Evolutionary conservation across 768 basidiomycete genomes (phyloP).

Genomic region (Sporobolomyces pararoseus): DNA sequence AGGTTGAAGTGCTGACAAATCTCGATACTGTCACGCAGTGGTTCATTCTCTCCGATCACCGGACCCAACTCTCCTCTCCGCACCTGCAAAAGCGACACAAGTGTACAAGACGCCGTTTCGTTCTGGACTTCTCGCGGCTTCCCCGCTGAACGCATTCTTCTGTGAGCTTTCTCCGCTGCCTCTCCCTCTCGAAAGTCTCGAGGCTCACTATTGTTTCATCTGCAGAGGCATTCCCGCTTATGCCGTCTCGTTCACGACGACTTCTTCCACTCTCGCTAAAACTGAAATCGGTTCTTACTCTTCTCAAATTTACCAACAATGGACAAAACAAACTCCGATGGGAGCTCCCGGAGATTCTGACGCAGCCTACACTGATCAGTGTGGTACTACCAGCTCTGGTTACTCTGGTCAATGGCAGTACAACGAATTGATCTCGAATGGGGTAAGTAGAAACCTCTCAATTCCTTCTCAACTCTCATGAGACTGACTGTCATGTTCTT

Average conservation of each 20-base stretch:
- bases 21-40: slow-evolving; percentile 60
- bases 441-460: slow-evolving; percentile 2
- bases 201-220: not conserved
- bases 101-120: slow-evolving; percentile 63
- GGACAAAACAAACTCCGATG: slow-evolving; percentile 9
- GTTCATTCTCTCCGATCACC: slow-evolving; percentile 55
- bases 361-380: slow-evolving; percentile 19
- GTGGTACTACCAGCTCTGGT: slow-evolving; percentile 10
- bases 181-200: not conserved
- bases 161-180: slow-evolving; percentile 57
- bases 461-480: too few relatives aligned
- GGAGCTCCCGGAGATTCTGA: slow-evolving; percentile 33
- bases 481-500: too few relatives aligned
- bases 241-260: slow-evolving; percentile 27
- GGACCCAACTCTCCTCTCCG: slow-evolving; percentile 85
- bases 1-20: too few relatives aligned
- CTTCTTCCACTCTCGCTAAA: slow-evolving; percentile 19
- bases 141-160: slow-evolving; percentile 65
- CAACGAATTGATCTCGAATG: slow-evolving; percentile 12
- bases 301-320: slow-evolving; percentile 18
- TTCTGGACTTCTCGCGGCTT: slow-evolving; percentile 77
- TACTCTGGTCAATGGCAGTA: slow-evolving; percentile 35
- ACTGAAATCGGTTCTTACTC: slow-evolving; percentile 6
- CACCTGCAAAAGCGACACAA: slow-evolving; percentile 71
- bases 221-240: slow-evolving; percentile 28